A percentile compares a stretch with the other conserved stretches of the same genome.
These are phyloP conservation scores for Cladosporium sp. DNA, from an alignment of 2,329 filamentous ascomycete genomes.

Conservation along the genomic window DNA sequence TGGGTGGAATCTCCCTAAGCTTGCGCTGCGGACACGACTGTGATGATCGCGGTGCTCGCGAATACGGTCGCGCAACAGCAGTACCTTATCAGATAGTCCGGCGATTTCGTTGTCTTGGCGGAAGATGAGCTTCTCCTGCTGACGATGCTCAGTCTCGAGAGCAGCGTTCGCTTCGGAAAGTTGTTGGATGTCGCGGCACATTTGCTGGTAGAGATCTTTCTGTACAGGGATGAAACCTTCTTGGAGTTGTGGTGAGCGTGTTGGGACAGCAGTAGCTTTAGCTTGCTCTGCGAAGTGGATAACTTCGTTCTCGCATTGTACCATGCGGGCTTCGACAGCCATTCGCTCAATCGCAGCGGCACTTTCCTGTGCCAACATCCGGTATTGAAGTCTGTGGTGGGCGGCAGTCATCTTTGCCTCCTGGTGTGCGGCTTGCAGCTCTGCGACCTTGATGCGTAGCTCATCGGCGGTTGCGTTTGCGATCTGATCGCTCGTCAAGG, in stretches of 20 bases:
- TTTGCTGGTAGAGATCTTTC: constrained; percentile 58
- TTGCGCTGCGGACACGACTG: constrained; percentile 69
- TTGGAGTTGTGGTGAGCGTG: constrained; percentile 50
- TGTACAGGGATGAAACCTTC: constrained; percentile 42
- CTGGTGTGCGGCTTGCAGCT: constrained; percentile 56
- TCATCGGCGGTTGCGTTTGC: constrained; percentile 54
- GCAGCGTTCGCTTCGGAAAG: constrained; percentile 66
- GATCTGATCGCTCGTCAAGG: constrained; percentile 55
- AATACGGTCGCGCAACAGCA: constrained; percentile 78
- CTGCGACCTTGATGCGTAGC: constrained; percentile 56
- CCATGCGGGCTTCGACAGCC: constrained; percentile 88
- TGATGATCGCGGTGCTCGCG: constrained; percentile 88
- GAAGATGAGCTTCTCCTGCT: constrained; percentile 76
- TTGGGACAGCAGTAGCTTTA: constrained; percentile 54
- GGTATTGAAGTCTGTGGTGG: constrained; percentile 89
- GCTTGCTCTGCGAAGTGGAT: constrained; percentile 72
- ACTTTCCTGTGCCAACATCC: constrained; percentile 79
- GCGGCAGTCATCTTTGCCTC: constrained; percentile 80
- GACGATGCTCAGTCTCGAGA: constrained; percentile 66
- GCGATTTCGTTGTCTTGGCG: constrained; percentile 74
- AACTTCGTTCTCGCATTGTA: constrained; percentile 83
- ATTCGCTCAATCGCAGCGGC: constrained; percentile 83
- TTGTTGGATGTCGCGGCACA: constrained; percentile 58
- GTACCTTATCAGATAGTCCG: constrained; percentile 72
- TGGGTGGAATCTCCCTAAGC: constrained; percentile 57